A percentile compares a stretch with the other conserved stretches of the same genome.
Evolutionary conservation across 148 eudicot genomes (phyloP).

Genomic region (Suaeda aralocaspica): DNA sequence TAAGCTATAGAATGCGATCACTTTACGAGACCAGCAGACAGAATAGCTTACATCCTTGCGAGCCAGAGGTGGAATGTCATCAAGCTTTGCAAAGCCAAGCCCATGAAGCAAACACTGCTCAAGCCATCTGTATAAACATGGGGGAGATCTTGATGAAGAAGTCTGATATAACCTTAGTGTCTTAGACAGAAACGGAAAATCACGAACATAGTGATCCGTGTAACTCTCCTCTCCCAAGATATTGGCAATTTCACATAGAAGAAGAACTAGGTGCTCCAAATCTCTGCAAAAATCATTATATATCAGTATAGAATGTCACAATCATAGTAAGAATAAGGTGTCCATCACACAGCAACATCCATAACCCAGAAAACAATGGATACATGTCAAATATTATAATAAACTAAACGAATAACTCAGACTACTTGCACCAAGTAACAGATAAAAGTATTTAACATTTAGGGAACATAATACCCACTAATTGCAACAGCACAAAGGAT

Average conservation of each 20-base stretch:
- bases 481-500: not conserved
- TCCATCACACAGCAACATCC: conserved; percentile 10
- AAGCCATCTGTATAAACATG: conserved; percentile 90
- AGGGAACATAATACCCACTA: not conserved
- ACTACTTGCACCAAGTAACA: not conserved
- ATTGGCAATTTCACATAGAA: conserved; percentile 60
- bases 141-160: conserved; percentile 47
- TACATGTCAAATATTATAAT: not conserved
- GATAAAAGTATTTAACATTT: not conserved
- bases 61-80: conserved; percentile 77
- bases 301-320: conserved; percentile 5
- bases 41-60: conserved; percentile 54
- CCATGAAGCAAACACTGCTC: conserved; percentile 80
- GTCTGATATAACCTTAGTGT: conserved; percentile 28
- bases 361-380: not conserved
- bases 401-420: not conserved
- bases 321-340: not conserved
- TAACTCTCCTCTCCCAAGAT: conserved; percentile 61
- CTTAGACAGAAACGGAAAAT: conserved; percentile 72
- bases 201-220: conserved; percentile 84
- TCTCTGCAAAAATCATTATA: conserved; percentile 49
- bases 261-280: conserved; percentile 63
- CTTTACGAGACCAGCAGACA: conserved; percentile 84
- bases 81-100: conserved; percentile 36
- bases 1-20: conserved; percentile 78